phyloP scores from a whole-genome alignment of 768 basidiomycete genomes.

The Chalciporus piperatus region DNA sequence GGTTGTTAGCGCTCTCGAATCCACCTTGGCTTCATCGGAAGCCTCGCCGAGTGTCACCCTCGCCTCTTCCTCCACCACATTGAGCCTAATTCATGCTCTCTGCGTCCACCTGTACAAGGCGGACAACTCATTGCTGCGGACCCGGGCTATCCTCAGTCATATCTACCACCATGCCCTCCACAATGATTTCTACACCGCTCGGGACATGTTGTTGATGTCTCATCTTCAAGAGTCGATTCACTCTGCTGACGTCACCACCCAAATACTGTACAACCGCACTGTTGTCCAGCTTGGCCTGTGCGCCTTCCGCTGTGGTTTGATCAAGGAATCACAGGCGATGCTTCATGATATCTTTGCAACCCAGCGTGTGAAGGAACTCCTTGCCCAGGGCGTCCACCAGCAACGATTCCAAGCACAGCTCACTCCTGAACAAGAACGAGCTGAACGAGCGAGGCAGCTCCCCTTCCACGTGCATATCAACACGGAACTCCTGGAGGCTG shows the following conservation, averaged over 20 bases:
- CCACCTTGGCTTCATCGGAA: constrained; percentile 54
- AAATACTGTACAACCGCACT: constrained; percentile 97
- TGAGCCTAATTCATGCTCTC: constrained; percentile 80
- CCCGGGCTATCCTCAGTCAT: constrained; percentile 95
- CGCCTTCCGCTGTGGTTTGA: constrained; percentile 93
- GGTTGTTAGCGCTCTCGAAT: constrained; percentile 87
- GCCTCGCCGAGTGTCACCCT: constrained; percentile 65
- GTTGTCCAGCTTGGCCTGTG: constrained; percentile 96
- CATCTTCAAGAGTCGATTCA: constrained; percentile 96
- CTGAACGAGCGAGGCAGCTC: constrained; percentile 91
- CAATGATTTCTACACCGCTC: constrained; percentile 94
- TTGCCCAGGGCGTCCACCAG: constrained; percentile 95
- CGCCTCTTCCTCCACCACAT: constrained; percentile 51
- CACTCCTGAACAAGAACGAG: constrained; percentile 93
- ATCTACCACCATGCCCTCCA: constrained; percentile 97
- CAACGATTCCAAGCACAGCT: constrained; percentile 79
- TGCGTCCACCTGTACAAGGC: constrained; percentile 93
- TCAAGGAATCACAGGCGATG: constrained; percentile 90
- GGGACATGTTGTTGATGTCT: constrained; percentile 98
- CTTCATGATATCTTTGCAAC: constrained; percentile 96
- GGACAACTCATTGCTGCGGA: constrained; percentile 87
- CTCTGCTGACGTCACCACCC: constrained; percentile 93
- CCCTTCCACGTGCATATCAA: constrained; percentile 99
- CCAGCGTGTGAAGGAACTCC: constrained; percentile 93
- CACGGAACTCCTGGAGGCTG: constrained; percentile 94